phyloP scores from a whole-genome alignment of 129 eudicot genomes.

The Lonicera japonica region DNA sequence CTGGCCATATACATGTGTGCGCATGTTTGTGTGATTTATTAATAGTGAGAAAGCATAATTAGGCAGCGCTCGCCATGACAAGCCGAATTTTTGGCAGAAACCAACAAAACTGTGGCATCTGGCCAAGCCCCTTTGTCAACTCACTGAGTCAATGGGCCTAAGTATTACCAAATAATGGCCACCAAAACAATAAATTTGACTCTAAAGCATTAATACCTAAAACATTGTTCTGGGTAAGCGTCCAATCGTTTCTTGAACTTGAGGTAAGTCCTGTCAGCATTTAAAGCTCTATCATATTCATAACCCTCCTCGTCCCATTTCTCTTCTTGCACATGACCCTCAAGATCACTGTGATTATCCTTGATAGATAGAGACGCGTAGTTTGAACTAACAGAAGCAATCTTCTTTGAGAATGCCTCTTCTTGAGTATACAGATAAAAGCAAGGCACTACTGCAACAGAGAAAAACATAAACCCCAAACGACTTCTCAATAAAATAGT shows the following conservation, averaged over 20 bases:
- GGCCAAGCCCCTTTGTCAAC: too few species aligned
- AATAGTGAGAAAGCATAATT: too few species aligned
- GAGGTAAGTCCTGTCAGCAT: constrained; percentile 87
- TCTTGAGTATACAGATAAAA: constrained; percentile 57
- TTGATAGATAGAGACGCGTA: constrained; percentile 24
- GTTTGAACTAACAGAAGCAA: constrained; percentile 33
- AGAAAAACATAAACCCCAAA: constrained; percentile 1
- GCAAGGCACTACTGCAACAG: constrained; percentile 84
- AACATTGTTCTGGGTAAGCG: constrained; percentile 81
- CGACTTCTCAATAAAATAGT: too few species aligned
- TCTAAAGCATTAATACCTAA: constrained; percentile 45
- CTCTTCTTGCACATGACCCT: constrained; percentile 47
- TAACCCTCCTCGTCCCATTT: constrained; percentile 79
- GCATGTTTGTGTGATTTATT: too few species aligned
- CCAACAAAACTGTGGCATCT: too few species aligned
- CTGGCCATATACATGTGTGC: too few species aligned
- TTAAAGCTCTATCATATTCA: constrained; percentile 76
- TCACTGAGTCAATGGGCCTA: too few species aligned
- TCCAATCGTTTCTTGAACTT: constrained; percentile 92
- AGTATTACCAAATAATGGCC: background rate
- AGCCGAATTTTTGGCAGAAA: too few species aligned
- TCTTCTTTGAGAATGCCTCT: constrained; percentile 42
- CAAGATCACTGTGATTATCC: constrained; percentile 32
- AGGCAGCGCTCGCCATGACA: too few species aligned
- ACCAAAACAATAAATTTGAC: background rate